These are phyloP conservation scores for Oryza punctata DNA, from an alignment of 176 grass and related monocot species.

Conservation along the genomic window DNA sequence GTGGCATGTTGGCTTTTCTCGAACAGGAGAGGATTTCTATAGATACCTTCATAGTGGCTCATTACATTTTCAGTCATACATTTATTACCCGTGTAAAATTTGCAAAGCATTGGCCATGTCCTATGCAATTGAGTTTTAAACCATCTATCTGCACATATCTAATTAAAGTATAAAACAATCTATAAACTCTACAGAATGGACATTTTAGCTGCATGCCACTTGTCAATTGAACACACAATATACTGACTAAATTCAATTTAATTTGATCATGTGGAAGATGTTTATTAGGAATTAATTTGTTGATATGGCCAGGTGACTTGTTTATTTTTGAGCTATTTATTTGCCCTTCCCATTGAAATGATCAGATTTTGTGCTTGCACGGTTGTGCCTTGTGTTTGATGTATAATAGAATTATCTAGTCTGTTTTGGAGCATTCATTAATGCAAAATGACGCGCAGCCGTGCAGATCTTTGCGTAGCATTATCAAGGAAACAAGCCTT, in stretches of 20 bases:
- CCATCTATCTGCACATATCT: neutral
- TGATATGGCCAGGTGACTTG: neutral
- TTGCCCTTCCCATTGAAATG: neutral
- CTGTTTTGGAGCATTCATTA: neutral
- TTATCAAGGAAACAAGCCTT: neutral
- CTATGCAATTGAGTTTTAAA: neutral
- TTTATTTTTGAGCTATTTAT: neutral
- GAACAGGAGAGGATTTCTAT: neutral
- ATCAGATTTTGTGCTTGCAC: neutral
- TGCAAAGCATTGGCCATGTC: neutral
- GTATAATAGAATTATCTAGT: neutral
- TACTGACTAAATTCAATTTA: neutral
- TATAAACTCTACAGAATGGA: neutral
- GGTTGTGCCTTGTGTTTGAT: neutral
- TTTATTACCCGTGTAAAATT: neutral
- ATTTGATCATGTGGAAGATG: conserved; percentile 18
- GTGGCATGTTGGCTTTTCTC: neutral
- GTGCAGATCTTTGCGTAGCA: neutral
- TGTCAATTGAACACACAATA: neutral
- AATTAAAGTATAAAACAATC: neutral
- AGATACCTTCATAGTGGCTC: conserved; percentile 15
- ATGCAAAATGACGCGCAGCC: neutral
- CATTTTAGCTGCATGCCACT: neutral
- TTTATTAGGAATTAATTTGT: neutral
- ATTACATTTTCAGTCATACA: neutral